Evolutionary conservation across 176 grass and related monocot species (phyloP).

Genomic region (Pharus latifolius): DNA sequence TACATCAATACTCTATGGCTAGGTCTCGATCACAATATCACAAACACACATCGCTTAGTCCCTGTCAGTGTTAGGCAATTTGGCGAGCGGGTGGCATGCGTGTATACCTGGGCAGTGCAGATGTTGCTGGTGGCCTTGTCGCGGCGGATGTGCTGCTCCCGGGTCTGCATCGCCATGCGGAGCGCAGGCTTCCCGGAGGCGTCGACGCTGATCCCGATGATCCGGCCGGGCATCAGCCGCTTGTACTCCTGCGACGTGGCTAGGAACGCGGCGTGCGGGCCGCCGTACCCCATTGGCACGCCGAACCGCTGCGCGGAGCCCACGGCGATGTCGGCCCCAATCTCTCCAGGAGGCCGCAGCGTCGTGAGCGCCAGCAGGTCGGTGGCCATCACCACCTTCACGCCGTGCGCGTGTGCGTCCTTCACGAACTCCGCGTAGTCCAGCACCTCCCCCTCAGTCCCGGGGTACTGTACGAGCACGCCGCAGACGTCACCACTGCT

Average conservation of each 20-base stretch:
- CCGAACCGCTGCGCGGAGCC: conserved; percentile 94
- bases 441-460: conserved; percentile 84
- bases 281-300: conserved; percentile 97
- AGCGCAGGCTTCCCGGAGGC: conserved; percentile 81
- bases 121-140: conserved; percentile 99
- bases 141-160: conserved; percentile 93
- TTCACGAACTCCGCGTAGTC: conserved; percentile 80
- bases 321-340: conserved; percentile 86
- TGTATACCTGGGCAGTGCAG: conserved; percentile 82
- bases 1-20: neutral
- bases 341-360: conserved; percentile 80
- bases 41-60: neutral
- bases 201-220: conserved; percentile 87
- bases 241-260: conserved; percentile 99
- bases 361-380: conserved; percentile 81
- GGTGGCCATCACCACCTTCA: conserved; percentile 96
- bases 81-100: conserved; percentile 7
- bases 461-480: conserved; percentile 85
- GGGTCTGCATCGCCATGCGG: conserved; percentile 97
- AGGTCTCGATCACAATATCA: neutral
- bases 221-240: conserved; percentile 84
- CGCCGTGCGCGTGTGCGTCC: conserved; percentile 73
- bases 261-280: conserved; percentile 91
- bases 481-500: conserved; percentile 78
- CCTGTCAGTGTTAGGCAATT: conserved; percentile 11